These are phyloP conservation scores for Karstenula rhodostoma DNA, from an alignment of 2,329 filamentous ascomycete species.

Conservation along the genomic window DNA sequence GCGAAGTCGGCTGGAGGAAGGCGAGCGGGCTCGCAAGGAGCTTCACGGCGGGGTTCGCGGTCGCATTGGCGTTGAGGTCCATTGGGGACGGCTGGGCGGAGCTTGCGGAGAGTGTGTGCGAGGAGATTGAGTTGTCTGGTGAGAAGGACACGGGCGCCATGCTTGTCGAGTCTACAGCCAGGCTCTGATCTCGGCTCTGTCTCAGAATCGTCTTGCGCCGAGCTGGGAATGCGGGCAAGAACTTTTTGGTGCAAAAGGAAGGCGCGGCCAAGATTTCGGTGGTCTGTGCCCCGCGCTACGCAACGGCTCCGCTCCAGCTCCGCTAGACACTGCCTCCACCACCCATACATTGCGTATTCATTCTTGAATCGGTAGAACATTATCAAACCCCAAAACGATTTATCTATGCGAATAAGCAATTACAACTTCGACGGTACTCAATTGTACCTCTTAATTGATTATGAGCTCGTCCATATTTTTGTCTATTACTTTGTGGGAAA, in stretches of 20 bases:
- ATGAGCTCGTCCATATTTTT: too few relatives aligned
- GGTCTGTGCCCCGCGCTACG: slow-evolving; percentile 10
- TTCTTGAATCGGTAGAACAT: too few relatives aligned
- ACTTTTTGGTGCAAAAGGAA: slow-evolving; percentile 14
- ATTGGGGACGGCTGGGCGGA: slow-evolving; percentile 40
- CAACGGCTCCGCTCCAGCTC: background rate
- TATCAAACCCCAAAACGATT: too few relatives aligned
- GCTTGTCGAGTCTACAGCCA: slow-evolving; percentile 20
- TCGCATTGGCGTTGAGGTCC: slow-evolving; percentile 28
- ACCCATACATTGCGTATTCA: too few relatives aligned
- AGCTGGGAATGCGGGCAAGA: slow-evolving; percentile 10
- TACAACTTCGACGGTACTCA: too few relatives aligned
- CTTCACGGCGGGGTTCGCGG: slow-evolving; percentile 62
- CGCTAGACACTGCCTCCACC: too few relatives aligned
- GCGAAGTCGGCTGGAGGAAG: slow-evolving; percentile 77
- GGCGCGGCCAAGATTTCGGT: slow-evolving; percentile 18
- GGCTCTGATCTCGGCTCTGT: background rate
- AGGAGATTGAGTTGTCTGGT: slow-evolving; percentile 50
- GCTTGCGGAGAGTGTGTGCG: slow-evolving; percentile 50
- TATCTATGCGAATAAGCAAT: too few relatives aligned
- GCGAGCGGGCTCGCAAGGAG: slow-evolving; percentile 70
- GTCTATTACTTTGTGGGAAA: too few relatives aligned
- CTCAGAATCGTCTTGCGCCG: background rate
- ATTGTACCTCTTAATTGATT: too few relatives aligned
- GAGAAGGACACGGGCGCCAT: slow-evolving; percentile 47